Conservation (phyloP, 2,329 filamentous ascomycete genomes). For the Gaeumannomyces tritici region DNA sequence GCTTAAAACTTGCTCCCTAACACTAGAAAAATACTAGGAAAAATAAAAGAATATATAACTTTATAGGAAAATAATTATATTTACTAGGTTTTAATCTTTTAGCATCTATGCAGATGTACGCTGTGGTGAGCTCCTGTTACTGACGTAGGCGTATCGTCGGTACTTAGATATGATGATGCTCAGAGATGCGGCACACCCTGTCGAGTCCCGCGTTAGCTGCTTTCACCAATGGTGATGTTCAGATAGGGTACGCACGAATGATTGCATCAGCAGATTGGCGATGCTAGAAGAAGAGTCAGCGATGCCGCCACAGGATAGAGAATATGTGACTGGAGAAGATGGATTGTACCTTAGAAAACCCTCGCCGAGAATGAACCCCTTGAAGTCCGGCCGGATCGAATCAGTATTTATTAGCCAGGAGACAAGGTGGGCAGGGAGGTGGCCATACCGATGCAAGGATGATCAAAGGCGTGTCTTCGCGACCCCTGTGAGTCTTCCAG, state of each 20-base stretch:
- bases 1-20: too few species aligned
- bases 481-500: conserved; percentile 51
- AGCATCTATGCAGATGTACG: too few species aligned
- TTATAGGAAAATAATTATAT: too few species aligned
- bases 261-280: conserved; percentile 75
- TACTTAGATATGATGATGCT: background rate
- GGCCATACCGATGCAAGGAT: conserved; percentile 61
- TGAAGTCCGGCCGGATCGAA: conserved; percentile 1
- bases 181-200: conserved; percentile 52
- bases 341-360: conserved; percentile 56
- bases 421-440: conserved; percentile 15
- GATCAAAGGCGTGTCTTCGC: conserved; percentile 67
- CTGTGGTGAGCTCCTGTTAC: too few species aligned
- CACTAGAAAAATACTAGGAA: too few species aligned
- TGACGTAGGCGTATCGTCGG: too few species aligned
- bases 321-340: background rate
- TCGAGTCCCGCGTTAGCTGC: background rate
- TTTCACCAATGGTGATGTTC: background rate
- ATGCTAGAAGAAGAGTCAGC: conserved; percentile 41
- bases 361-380: conserved; percentile 84
- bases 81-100: too few species aligned
- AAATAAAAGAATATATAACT: too few species aligned
- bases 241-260: conserved; percentile 26
- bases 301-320: background rate
- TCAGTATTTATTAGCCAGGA: background rate